Evolutionary conservation across 176 grass and related monocot species (phyloP), one percentile per base, ranked within the genome.

Genomic region (Puya raimondii): DNA sequence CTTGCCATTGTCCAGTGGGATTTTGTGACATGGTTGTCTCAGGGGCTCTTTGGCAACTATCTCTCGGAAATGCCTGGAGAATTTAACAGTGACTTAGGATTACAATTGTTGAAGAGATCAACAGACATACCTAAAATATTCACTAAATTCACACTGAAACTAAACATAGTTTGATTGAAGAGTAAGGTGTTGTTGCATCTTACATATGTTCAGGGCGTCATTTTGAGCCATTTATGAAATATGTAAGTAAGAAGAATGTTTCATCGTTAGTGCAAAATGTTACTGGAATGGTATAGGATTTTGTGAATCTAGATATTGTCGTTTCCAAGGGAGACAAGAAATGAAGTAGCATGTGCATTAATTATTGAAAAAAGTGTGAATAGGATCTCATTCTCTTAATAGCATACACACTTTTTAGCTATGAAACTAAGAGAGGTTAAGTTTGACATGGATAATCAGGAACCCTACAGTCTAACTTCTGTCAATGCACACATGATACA

Each of bases 21-120:
- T 48, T 23, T 51, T 69, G 73, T 18, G 67, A 23, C 13, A 42
- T 9, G 74, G 57, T 54, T 72, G 9, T 67, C 69, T 74, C 67
- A 52, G 64, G 42, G 78, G 69, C 50, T 75, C 75, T 76, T 79
- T 66, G 49, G 63, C 78, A 49, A n/a, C 23, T 33, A 20, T 74
- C 81, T 75, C 58, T 76, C 80, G 88, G 78, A 96, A 86, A 51
- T 96, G 51, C 82, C 91, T 96, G 76, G 20, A 81, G 26, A 83
- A 76, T 12, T 74, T 16, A 47, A 77, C 21, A 21, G 1, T 2
- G 20, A 59, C 12, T 20, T 42, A 42, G 33, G 33, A 42, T 42
- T 42, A 42, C 33, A 42, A 42, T 42, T 7, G 33, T 42, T 42
- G 33, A 42, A 42, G 33, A 42, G 33, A 42, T 42, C 33, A 7